Base-by-base conservation (phyloP, 2,329 filamentous ascomycete genomes). In the Gnomoniopsis smithogilvyi region DNA sequence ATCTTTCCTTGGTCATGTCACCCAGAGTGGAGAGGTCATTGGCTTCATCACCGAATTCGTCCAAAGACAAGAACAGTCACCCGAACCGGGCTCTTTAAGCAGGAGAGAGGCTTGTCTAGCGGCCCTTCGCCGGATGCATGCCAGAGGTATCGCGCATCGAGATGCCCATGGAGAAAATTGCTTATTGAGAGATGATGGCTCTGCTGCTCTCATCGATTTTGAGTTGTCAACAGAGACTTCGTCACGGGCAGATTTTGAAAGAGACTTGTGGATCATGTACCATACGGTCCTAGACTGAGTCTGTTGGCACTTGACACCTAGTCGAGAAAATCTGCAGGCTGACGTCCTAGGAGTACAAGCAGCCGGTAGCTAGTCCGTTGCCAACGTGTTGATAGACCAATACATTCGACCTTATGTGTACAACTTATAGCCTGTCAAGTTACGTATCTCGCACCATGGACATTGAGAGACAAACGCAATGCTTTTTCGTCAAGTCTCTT, bases 121-220 rank as follows among this genome's bases (percentile, higher is more conserved):
- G 11, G 60, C 46, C 3, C 64, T 66, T 0, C n/a, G 53, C 4
- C 21, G 51, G 6, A 54, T 66, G 17, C 64, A 66, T 19, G 47
- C 45, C 1, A 57, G 49, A 12, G 53, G 55, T 1, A 54, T 63
- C 19, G 54, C 60, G 4, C 64, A 66, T 48, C 33, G 54, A 6
- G 64, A 66, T 21, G 63, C 64, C 3, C 64, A 66, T 41, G 56
- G 51, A 8, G 64, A 58, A 6, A 65, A 66, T 12, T 66, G 63
- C 26, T 19, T 66, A 7, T 19, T 64, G 14, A 51, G 57, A 7
- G 2, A 24, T 3, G 51, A 60, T 4, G 62, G 55, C 2, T 54
- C 62, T n/a, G 62, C 64, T 11, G 59, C 57, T 10, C 26, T 66
- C 3, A 33, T 66, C 2, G 64, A 66, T 21, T 66, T 66, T 51